These are phyloP conservation scores for Neocatenulostroma microsporum DNA, from an alignment of 2,329 filamentous ascomycete genomes.

Conservation along the genomic window DNA sequence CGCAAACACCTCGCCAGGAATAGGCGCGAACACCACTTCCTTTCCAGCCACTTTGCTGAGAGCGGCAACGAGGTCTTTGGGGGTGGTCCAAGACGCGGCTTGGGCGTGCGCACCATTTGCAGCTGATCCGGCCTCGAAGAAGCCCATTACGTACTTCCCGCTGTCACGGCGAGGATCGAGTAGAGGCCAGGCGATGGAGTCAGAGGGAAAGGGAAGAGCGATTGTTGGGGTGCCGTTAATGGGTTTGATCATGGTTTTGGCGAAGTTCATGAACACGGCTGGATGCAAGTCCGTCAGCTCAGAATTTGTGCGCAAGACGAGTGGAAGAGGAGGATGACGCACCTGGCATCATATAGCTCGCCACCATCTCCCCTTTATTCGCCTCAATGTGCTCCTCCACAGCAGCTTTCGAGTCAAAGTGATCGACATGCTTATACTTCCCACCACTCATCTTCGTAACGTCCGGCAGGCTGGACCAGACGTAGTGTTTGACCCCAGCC, in stretches of 20 bases:
- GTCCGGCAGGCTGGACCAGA: slow-evolving; percentile 30
- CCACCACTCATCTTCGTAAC: slow-evolving; percentile 26
- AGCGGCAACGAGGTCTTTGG: slow-evolving; percentile 19
- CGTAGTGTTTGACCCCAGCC: slow-evolving; percentile 31
- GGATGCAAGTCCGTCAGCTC: no score
- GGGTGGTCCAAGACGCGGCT: slow-evolving; percentile 24
- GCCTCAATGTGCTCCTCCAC: slow-evolving; percentile 28
- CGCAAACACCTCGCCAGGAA: slow-evolving; percentile 20
- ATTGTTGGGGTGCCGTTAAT: slow-evolving; percentile 17
- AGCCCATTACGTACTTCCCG: slow-evolving; percentile 24
- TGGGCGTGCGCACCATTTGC: slow-evolving; percentile 22
- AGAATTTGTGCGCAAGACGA: no score
- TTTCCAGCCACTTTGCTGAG: slow-evolving; percentile 17
- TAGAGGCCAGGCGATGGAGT: slow-evolving; percentile 21
- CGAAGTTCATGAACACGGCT: slow-evolving; percentile 8
- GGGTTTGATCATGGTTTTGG: slow-evolving; percentile 10
- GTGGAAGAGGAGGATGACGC: slow-evolving; percentile 11
- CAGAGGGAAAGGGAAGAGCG: slow-evolving; percentile 18
- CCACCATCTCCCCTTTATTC: slow-evolving; percentile 21
- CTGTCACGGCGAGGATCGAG: slow-evolving; percentile 20
- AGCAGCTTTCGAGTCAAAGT: slow-evolving; percentile 33
- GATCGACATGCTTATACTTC: slow-evolving; percentile 25
- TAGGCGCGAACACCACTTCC: slow-evolving; percentile 18
- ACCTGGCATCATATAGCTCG: slow-evolving; percentile 20
- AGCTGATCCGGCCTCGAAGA: slow-evolving; percentile 20